Evolutionary conservation across 208 protist genomes (phyloP).

Genomic region (Trypanosoma congolense): DNA sequence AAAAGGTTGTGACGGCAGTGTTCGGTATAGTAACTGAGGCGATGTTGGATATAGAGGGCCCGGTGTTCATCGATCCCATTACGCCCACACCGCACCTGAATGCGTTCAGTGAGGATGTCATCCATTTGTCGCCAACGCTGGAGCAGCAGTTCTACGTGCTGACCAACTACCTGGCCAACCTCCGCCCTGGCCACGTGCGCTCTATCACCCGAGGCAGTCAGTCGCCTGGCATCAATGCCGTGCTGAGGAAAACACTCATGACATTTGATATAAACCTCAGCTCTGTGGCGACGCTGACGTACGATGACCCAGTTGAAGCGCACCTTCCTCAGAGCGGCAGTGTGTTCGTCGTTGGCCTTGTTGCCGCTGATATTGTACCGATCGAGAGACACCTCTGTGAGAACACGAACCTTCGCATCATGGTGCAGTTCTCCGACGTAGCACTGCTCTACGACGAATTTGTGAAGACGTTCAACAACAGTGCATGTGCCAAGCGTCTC

Average conservation of each 20-base stretch:
- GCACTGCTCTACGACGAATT: constrained; percentile 27
- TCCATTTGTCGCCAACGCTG: not conserved
- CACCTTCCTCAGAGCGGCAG: not conserved
- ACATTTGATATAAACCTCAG: constrained; percentile 10
- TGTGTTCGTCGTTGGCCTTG: constrained; percentile 22
- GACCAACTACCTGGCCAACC: not conserved
- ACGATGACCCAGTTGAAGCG: not conserved
- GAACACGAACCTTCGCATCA: constrained; percentile 11
- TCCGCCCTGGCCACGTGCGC: not conserved
- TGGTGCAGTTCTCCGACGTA: constrained; percentile 36
- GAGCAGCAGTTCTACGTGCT: constrained; percentile 4
- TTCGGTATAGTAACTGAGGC: constrained; percentile 2
- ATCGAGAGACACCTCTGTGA: constrained; percentile 18
- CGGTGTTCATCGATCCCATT: constrained; percentile 1
- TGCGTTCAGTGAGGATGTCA: not conserved
- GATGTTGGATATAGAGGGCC: not conserved
- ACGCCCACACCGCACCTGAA: not conserved
- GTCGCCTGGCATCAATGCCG: not conserved
- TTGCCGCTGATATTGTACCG: constrained; percentile 10
- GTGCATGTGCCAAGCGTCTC: constrained; percentile 15
- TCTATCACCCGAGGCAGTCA: not conserved
- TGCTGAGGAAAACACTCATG: constrained; percentile 3
- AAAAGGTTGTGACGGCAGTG: not conserved
- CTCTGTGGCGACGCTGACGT: constrained; percentile 1
- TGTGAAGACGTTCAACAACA: constrained; percentile 14